These are phyloP conservation scores for Pisolithus tinctorius DNA, from an alignment of 768 basidiomycete species.

Conservation along the genomic window DNA sequence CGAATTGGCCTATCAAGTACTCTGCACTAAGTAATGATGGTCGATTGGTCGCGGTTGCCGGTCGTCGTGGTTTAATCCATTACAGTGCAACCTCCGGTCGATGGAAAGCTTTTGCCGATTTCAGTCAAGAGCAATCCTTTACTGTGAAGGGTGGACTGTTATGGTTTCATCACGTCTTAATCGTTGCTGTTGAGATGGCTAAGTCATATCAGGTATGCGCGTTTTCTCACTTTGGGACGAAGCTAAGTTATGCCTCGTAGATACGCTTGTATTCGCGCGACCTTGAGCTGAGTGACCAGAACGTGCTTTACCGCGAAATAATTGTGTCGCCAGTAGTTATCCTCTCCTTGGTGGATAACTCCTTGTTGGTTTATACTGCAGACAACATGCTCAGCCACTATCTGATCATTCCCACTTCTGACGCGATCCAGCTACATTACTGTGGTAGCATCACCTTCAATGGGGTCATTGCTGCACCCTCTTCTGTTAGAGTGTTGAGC, in stretches of 20 bases:
- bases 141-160: conserved; percentile 83
- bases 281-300: conserved; percentile 74
- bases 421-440: conserved; percentile 77
- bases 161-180: conserved; percentile 95
- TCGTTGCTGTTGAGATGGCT: conserved; percentile 81
- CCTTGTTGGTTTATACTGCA: conserved; percentile 86
- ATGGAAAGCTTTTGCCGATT: conserved; percentile 86
- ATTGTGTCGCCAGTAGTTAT: conserved; percentile 76
- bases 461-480: conserved; percentile 81
- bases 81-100: conserved; percentile 92
- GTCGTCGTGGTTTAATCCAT: conserved; percentile 83
- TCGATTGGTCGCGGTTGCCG: conserved; percentile 86
- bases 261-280: conserved; percentile 93
- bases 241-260: conserved; percentile 33
- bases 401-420: conserved; percentile 76
- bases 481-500: conserved; percentile 81
- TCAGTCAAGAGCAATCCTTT: conserved; percentile 82
- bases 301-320: conserved; percentile 75
- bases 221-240: background rate
- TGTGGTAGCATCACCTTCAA: conserved; percentile 95
- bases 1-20: conserved; percentile 93
- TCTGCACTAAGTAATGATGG: conserved; percentile 89
- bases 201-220: conserved; percentile 66
- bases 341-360: conserved; percentile 90
- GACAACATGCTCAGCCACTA: conserved; percentile 94